phyloP scores from a whole-genome alignment of 495 filamentous ascomycete genomes.

The Xylaria telfairii region DNA sequence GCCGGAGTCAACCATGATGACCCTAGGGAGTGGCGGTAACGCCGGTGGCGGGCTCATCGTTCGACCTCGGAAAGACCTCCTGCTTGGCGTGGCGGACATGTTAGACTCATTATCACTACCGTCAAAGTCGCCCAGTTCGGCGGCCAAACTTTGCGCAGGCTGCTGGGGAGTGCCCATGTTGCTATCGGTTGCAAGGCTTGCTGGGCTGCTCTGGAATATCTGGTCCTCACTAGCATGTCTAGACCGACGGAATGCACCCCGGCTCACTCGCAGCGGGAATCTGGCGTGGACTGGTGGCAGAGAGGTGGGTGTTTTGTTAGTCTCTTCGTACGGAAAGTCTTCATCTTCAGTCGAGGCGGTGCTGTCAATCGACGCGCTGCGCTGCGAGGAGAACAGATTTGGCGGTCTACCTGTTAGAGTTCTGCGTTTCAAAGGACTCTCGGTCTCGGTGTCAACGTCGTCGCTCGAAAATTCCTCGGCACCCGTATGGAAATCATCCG shows the following conservation, averaged over 20 bases:
- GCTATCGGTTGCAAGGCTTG: slow-evolving; percentile 60
- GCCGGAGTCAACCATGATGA: slow-evolving; percentile 76
- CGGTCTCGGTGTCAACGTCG: slow-evolving; percentile 88
- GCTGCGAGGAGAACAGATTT: slow-evolving; percentile 27
- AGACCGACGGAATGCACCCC: slow-evolving; percentile 67
- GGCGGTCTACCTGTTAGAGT: slow-evolving; percentile 46
- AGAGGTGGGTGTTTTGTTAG: slow-evolving; percentile 65
- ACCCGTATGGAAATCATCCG: slow-evolving; percentile 93
- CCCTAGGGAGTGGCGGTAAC: slow-evolving; percentile 57
- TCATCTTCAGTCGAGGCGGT: slow-evolving; percentile 91
- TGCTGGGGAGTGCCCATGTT: slow-evolving; percentile 57
- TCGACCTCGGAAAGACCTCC: slow-evolving; percentile 52
- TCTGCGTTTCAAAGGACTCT: slow-evolving; percentile 60
- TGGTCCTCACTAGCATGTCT: slow-evolving; percentile 71
- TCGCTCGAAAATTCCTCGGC: slow-evolving; percentile 82
- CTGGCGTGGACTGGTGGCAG: slow-evolving; percentile 64
- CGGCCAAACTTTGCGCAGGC: slow-evolving; percentile 82
- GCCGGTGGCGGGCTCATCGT: slow-evolving; percentile 59
- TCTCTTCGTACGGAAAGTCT: slow-evolving; percentile 53
- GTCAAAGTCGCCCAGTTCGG: slow-evolving; percentile 81
- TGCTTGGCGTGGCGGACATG: slow-evolving; percentile 49
- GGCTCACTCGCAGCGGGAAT: slow-evolving; percentile 72
- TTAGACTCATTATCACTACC: slow-evolving; percentile 67
- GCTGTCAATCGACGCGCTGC: slow-evolving; percentile 77
- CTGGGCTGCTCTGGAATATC: slow-evolving; percentile 54